These are phyloP conservation scores for Puccinia hordei DNA, from an alignment of 1,284 basidiomycete genomes.

Conservation along the genomic window DNA sequence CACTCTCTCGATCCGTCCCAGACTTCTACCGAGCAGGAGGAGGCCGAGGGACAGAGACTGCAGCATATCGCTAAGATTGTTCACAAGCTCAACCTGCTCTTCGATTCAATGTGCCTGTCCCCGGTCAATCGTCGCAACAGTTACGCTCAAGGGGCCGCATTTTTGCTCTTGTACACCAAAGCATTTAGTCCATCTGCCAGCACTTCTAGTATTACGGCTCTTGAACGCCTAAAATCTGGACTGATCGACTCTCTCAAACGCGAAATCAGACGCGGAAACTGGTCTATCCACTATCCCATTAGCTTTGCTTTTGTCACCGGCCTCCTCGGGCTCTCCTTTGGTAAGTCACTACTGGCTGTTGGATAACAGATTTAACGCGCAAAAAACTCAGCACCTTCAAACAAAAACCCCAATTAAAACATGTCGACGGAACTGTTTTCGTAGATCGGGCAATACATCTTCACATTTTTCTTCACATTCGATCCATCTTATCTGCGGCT, in stretches of 20 bases:
- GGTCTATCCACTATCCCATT: slow-evolving; percentile 68
- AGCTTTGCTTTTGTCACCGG: slow-evolving; percentile 86
- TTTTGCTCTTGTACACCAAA: slow-evolving; percentile 82
- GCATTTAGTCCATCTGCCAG: slow-evolving; percentile 66
- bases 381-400: neutral
- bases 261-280: slow-evolving; percentile 63
- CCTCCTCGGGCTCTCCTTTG: slow-evolving; percentile 33
- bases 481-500: slow-evolving; percentile 83
- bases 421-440: slow-evolving; percentile 19
- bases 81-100: slow-evolving; percentile 70
- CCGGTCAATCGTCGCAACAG: slow-evolving; percentile 85
- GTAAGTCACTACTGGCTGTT: slow-evolving; percentile 15
- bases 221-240: slow-evolving; percentile 64
- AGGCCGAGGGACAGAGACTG: neutral
- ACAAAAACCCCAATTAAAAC: neutral
- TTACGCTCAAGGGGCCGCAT: slow-evolving; percentile 85
- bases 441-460: slow-evolving; percentile 75
- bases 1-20: neutral
- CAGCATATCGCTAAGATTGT: slow-evolving; percentile 58
- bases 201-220: slow-evolving; percentile 60
- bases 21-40: neutral
- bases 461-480: slow-evolving; percentile 87
- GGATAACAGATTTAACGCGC: neutral
- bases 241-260: slow-evolving; percentile 66
- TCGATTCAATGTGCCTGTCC: slow-evolving; percentile 83